Evolutionary conservation across 192 early-diverging fungal genomes (phyloP), one percentile per base, ranked within the genome.

Genomic region (Umbelopsis ramanniana): DNA sequence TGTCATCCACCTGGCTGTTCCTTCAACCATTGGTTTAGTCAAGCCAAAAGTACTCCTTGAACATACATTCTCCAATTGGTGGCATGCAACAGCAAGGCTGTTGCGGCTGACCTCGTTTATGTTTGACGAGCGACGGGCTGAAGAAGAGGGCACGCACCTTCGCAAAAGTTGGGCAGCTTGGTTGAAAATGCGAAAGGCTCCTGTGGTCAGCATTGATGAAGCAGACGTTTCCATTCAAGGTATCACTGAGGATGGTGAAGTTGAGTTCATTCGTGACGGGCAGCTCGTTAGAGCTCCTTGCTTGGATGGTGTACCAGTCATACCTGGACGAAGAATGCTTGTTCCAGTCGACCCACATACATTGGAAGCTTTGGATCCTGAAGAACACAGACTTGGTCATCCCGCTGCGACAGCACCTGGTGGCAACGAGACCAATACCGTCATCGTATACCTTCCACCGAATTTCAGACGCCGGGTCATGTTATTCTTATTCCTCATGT

Each of bases 41-140:
- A 73, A 88, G 45, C 92, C 95, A 3, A 79, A 84, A 9, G 68
- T 50, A 5, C 67, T 89, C 21, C 81, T 95, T 48, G 72, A 78
- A 23, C 69, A 70, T 45, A 43, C 63, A 9, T 21, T 71, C 50
- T 66, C 35, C 11, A 40, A 33, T 11, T 98, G 95, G 92, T 95
- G 94, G 89, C 78, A 77, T 21, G 63, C 85, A n/a, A 82, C 89
- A 2, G 89, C 95, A 7, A 76, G 79, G 11, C 52, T 70, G 5
- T 75, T 94, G 43, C 89, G 95, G 15, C 76, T 99, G 46, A 87
- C 90, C 2, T 90, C 91, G 55, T 97, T 95, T 72, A 84, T 99
- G 77, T 88, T 97, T 72, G 79, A 81, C 10, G 94, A 91, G 21
- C 83, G 88, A 19, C 77, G 81, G 53, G 70, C 81, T 7, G 85